Evolutionary conservation across 257 asterid genomes (phyloP).

Genomic region (Nicotiana paniculata): DNA sequence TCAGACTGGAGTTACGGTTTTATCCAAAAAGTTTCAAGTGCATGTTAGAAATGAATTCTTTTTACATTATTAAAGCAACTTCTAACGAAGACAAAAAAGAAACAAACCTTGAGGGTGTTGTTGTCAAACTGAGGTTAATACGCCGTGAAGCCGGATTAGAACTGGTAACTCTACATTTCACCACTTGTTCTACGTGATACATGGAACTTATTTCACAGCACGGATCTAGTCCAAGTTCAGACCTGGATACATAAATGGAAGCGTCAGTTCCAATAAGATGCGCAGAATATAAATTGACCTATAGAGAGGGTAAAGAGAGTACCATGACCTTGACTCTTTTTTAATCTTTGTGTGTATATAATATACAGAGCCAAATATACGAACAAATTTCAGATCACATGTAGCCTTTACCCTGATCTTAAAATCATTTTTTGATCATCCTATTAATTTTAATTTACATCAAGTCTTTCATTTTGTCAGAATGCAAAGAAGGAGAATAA

Average conservation of each 20-base stretch:
- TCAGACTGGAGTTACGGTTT: not conserved
- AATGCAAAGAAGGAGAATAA: not conserved
- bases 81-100: not conserved
- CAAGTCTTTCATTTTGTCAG: not conserved
- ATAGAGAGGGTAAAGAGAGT: not conserved
- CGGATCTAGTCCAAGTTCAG: slow-evolving; percentile 86
- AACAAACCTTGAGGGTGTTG: slow-evolving; percentile 64
- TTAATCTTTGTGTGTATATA: not conserved
- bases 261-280: not conserved
- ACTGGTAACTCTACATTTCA: slow-evolving; percentile 82
- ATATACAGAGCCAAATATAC: not conserved
- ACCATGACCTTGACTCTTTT: not conserved
- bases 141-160: slow-evolving; percentile 57
- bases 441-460: not conserved
- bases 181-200: slow-evolving; percentile 97
- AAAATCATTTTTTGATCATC: not conserved
- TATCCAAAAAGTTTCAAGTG: not conserved
- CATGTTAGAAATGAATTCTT: not conserved
- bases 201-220: slow-evolving; percentile 64
- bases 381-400: not conserved
- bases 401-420: not conserved
- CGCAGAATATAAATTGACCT: not conserved
- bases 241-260: slow-evolving; percentile 42
- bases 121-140: slow-evolving; percentile 75
- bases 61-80: not conserved